These are phyloP conservation scores for Verticillium albo-atrum DNA, from an alignment of 2,329 filamentous ascomycete genomes.

Conservation along the genomic window DNA sequence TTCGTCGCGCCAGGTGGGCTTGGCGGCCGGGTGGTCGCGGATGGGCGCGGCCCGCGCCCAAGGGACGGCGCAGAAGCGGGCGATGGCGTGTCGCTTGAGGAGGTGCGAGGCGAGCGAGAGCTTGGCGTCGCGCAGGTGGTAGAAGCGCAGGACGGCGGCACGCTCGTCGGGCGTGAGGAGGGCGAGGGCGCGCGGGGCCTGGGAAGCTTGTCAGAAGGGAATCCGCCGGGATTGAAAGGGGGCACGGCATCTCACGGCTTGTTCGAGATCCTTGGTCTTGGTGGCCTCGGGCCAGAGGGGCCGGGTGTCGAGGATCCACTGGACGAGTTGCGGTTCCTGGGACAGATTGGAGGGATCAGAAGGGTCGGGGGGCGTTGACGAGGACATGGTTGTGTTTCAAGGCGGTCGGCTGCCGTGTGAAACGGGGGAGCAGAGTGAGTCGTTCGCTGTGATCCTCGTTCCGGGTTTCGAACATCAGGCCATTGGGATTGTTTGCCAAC, in stretches of 20 bases:
- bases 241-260: constrained; percentile 31
- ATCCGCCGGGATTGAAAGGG: not conserved
- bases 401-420: not conserved
- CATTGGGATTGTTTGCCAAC: constrained; percentile 3
- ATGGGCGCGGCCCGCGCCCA: constrained; percentile 57
- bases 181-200: constrained; percentile 51
- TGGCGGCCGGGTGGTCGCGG: constrained; percentile 45
- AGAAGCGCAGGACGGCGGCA: constrained; percentile 53
- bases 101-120: constrained; percentile 69
- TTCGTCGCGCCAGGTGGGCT: constrained; percentile 48
- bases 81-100: constrained; percentile 67
- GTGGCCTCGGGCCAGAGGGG: constrained; percentile 49
- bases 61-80: constrained; percentile 50
- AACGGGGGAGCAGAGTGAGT: not conserved
- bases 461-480: constrained; percentile 15
- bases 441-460: constrained; percentile 5
- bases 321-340: constrained; percentile 37
- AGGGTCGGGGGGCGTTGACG: constrained; percentile 1
- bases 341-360: constrained; percentile 2
- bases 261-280: constrained; percentile 42
- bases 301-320: constrained; percentile 61
- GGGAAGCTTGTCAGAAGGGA: not conserved
- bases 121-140: constrained; percentile 67
- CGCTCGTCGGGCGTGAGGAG: constrained; percentile 53
- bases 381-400: not conserved